phyloP scores from a whole-genome alignment of 495 filamentous ascomycete species.

The Friedmanniomyces endolithicus region DNA sequence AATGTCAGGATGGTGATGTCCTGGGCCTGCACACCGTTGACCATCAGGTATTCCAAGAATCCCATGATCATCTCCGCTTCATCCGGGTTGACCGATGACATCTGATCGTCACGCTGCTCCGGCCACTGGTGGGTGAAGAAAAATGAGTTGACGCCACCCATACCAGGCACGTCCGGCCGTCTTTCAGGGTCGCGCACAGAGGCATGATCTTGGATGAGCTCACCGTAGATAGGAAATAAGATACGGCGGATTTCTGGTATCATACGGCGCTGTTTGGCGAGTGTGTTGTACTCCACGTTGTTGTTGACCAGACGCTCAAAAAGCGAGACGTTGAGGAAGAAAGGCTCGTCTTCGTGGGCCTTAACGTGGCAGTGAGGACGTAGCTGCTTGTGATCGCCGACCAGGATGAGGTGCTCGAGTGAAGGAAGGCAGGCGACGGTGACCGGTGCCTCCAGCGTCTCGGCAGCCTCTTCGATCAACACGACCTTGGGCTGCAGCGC shows the following conservation, averaged over 20 bases:
- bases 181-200: slow-evolving; percentile 40
- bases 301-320: slow-evolving; percentile 70
- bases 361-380: slow-evolving; percentile 47
- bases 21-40: slow-evolving; percentile 45
- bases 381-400: slow-evolving; percentile 67
- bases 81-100: slow-evolving; percentile 56
- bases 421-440: slow-evolving; percentile 52
- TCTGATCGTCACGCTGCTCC: slow-evolving; percentile 51
- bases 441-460: slow-evolving; percentile 56
- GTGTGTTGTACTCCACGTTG: slow-evolving; percentile 46
- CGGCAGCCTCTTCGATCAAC: slow-evolving; percentile 66
- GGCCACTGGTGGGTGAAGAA: slow-evolving; percentile 62
- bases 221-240: slow-evolving; percentile 54
- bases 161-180: slow-evolving; percentile 58
- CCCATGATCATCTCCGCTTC: slow-evolving; percentile 69
- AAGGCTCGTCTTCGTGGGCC: slow-evolving; percentile 44
- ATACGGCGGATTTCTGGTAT: slow-evolving; percentile 55
- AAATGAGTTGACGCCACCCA: slow-evolving; percentile 56
- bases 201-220: slow-evolving; percentile 53
- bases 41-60: slow-evolving; percentile 59
- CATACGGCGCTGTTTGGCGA: slow-evolving; percentile 58
- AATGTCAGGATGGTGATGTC: slow-evolving; percentile 78
- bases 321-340: slow-evolving; percentile 54
- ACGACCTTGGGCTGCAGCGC: slow-evolving; percentile 54
- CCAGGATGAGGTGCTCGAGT: slow-evolving; percentile 59